Evolutionary conservation across 116 monocot species (phyloP).

Genomic region (Zostera marina): DNA sequence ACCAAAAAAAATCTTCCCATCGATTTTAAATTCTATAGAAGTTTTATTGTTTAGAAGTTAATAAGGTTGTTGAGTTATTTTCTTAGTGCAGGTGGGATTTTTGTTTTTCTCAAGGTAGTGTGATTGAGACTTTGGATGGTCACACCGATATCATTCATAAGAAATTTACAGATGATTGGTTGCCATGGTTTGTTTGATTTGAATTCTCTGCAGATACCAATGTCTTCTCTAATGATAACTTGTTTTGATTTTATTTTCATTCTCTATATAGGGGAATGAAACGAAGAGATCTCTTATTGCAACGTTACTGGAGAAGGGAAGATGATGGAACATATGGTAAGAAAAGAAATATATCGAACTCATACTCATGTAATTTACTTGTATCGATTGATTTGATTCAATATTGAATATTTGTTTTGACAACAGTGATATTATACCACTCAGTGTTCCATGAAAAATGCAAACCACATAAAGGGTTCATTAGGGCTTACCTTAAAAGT

Average conservation of each 20-base stretch:
- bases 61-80: too few relatives aligned
- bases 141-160: conserved; percentile 96
- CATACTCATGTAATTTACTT: background rate
- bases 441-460: conserved; percentile 83
- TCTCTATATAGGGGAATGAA: conserved; percentile 60
- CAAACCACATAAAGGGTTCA: conserved; percentile 46
- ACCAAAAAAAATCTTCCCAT: background rate
- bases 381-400: background rate
- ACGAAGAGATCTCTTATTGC: conserved; percentile 69
- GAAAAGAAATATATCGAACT: too few relatives aligned
- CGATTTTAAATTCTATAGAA: background rate
- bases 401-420: background rate
- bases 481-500: conserved; percentile 99
- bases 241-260: background rate
- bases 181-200: conserved; percentile 77
- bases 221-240: background rate
- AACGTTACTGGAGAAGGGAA: conserved; percentile 93
- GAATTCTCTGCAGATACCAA: background rate
- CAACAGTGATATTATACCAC: conserved; percentile 85
- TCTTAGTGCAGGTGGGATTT: conserved; percentile 83
- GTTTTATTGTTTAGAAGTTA: too few relatives aligned
- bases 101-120: conserved; percentile 54
- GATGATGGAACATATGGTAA: conserved; percentile 99
- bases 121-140: conserved; percentile 86
- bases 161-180: conserved; percentile 60